Base-by-base conservation (phyloP, 2,329 filamentous ascomycete species). In the Fusarium sp. region DNA sequence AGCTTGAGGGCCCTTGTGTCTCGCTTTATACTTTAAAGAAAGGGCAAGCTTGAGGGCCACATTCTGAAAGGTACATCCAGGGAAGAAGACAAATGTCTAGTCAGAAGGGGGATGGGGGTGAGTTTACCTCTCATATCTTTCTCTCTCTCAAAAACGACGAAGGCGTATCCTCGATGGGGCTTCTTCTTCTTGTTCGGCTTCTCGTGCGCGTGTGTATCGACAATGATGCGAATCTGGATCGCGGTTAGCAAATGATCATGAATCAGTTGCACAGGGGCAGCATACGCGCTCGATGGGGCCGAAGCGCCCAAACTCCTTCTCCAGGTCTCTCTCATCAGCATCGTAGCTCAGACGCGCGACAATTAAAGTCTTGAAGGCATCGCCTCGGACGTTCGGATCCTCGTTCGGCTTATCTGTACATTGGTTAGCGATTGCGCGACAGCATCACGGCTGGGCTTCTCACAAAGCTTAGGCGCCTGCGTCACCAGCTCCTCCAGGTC, bases 101-200 rank as follows among this genome's bases (percentile, higher is more conserved):
- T 76, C 63, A 64, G 77, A 80, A 83, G 81, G 73, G 64, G 57
- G 40, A 54, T 68, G 58, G 56, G 74, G 85, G 82, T 82, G 81
- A 82, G 84, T 84, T 91, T 97, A 98, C 95, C 95, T 95, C 97
- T 97, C 95, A 98, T 98, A 82, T 98, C 97, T 85, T 96, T 95
- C 85, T 98, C 97, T 83, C 94, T 93, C 85, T 98, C 96, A 82
- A 96, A 99, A 64, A 98, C 94, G 77, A 99, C 93, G 81, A 99
- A 99, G 71, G 95, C 97, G 84, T 99, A 99, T 71, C 97, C 97
- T 79, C 93, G 90, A 80, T 97, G 94, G 60, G 92, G 86, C 86
- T 95, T 95, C 81, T 93, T 93, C 81, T 94, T 92, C 85, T 95
- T 95, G 79, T 92, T 93, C 66, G 88, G 90, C 83, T 89, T 93